Evolutionary conservation across 2,329 filamentous ascomycete genomes (phyloP), one percentile per base, ranked within the genome.

Genomic region (Westerdykella aurantiaca): DNA sequence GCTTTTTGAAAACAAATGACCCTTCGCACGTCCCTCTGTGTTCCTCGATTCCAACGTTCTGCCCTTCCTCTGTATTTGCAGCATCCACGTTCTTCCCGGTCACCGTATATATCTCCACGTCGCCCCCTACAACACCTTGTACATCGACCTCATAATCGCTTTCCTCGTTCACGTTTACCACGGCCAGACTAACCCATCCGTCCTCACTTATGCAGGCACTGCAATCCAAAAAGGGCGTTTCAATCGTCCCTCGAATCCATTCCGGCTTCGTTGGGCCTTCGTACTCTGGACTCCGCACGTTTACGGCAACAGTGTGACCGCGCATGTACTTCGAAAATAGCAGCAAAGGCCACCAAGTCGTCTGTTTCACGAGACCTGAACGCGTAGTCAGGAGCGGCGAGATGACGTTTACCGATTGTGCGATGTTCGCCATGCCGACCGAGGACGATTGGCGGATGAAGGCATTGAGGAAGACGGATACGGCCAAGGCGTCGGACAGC

Each of bases 341-440:
- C 45, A 82, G 72, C 38, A 88, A 70, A 5, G 85, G 82, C 81
- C 82, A 88, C 81, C 83, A 89, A 3, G 80, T 87, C 0, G 84
- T 80, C 69, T 89, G 85, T 69, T 82, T 83, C 39, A 81, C 63
- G 38, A 88, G 66, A 0, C 84, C 83, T 0, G 73, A 67, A 42
- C 73, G 70, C 2, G 73, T 82, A 1, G 86, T 89, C 82, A 88
- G 86, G 10, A 89, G 72, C 1, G 85, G 86, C 1, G 79, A 81
- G 55, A 89, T 88, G 45, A 89, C 85, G 60, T 90, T 89, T 50
- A 89, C 83, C 39, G 75, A 81, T 66, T 89, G 85, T 1, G 85
- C 86, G 44, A 90, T 83, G 60, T 85, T 88, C 31, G 85, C 83
- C 85, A 89, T 89, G 56, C 82, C 84, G 31, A 90, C 67, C 65